These are phyloP conservation scores for Angomonas deanei DNA, from an alignment of 208 protist genomes.

Conservation along the genomic window DNA sequence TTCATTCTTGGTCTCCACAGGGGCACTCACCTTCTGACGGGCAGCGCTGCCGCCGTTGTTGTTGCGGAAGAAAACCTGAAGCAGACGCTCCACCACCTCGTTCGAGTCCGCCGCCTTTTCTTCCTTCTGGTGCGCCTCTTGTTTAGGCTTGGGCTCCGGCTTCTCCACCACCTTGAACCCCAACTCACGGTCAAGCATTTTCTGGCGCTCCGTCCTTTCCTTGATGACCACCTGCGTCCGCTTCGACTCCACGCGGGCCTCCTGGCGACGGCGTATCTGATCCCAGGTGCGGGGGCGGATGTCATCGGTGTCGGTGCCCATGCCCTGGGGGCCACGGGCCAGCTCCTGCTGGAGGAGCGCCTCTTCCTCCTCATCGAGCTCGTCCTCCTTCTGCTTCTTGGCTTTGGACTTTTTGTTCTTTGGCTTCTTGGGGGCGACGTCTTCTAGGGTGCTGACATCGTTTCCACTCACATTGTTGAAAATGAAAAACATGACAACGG, in stretches of 20 bases:
- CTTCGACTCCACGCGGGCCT: conserved; percentile 23
- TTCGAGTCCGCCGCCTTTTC: conserved; percentile 15
- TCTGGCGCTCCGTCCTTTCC: conserved; percentile 33
- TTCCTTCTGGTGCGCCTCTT: conserved; percentile 18
- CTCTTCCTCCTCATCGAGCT: conserved; percentile 55
- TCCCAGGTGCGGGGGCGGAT: conserved; percentile 40
- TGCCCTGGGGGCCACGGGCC: conserved; percentile 29
- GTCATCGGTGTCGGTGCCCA: conserved; percentile 50
- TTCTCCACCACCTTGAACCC: conserved; percentile 43
- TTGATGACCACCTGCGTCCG: conserved; percentile 3
- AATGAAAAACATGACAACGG: conserved; percentile 64
- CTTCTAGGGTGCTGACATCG: conserved; percentile 15
- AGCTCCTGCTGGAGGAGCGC: conserved; percentile 64
- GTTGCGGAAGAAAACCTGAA: conserved; percentile 69
- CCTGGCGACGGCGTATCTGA: conserved; percentile 20
- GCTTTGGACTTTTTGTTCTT: conserved; percentile 18
- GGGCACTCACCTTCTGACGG: not conserved
- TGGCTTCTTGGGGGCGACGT: conserved; percentile 28
- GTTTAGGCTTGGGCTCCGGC: conserved; percentile 12
- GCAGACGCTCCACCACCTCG: conserved; percentile 68
- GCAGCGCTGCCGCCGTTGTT: conserved; percentile 9
- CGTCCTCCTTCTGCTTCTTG: conserved; percentile 33
- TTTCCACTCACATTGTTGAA: conserved; percentile 50
- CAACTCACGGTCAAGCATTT: conserved; percentile 33
- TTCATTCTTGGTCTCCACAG: not conserved